Conservation (phyloP, 768 basidiomycete genomes). For the Phlegmacium glaucopus region DNA sequence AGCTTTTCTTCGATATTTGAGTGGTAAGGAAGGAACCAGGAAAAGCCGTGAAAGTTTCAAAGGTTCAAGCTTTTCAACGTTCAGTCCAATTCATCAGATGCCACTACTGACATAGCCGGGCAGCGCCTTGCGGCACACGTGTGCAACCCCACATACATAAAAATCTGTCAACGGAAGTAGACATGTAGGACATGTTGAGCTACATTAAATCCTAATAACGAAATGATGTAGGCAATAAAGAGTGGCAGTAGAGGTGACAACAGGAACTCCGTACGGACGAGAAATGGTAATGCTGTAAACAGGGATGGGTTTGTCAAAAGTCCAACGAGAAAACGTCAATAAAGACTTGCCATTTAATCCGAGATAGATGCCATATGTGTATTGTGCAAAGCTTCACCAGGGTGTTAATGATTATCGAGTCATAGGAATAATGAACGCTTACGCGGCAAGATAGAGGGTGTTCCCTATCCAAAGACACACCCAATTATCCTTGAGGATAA, state of each 20-base stretch:
- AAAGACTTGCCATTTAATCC: slow-evolving; percentile 69
- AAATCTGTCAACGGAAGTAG: slow-evolving; percentile 54
- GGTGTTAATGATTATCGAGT: slow-evolving; percentile 6
- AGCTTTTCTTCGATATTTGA: not conserved
- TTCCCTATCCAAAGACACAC: slow-evolving; percentile 93
- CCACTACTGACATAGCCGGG: too few species aligned
- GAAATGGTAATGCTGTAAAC: slow-evolving; percentile 83
- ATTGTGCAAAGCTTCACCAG: slow-evolving; percentile 69
- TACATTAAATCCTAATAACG: slow-evolving; percentile 88
- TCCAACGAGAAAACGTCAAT: slow-evolving; percentile 4
- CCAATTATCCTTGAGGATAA: slow-evolving; percentile 86
- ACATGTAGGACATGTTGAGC: slow-evolving; percentile 74
- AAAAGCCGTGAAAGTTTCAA: too few species aligned
- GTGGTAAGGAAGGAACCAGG: too few species aligned
- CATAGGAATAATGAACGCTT: slow-evolving; percentile 23
- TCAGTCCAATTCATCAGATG: too few species aligned
- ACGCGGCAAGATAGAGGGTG: slow-evolving; percentile 87
- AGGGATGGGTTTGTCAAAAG: slow-evolving; percentile 10
- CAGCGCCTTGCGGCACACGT: too few species aligned
- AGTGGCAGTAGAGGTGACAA: slow-evolving; percentile 88
- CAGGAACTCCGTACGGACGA: slow-evolving; percentile 84
- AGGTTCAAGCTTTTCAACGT: too few species aligned
- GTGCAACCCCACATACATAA: slow-evolving; percentile 5
- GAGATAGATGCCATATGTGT: slow-evolving; percentile 87
- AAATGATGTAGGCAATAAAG: slow-evolving; percentile 81